Evolutionary conservation across 257 asterid genomes (phyloP).

Genomic region (Eustoma russellianum): DNA sequence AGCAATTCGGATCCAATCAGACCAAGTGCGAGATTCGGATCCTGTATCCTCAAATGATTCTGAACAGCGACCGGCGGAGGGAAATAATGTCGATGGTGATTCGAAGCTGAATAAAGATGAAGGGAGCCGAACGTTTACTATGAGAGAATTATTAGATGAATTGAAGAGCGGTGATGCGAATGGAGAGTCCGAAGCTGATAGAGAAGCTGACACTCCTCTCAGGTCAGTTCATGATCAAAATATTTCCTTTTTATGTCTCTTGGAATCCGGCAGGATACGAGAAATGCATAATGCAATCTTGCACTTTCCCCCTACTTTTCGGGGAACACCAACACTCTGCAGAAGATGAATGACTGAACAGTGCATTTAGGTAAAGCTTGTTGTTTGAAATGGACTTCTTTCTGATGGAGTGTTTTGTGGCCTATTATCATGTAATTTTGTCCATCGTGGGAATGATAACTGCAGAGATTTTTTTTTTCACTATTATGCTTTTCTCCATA

Average conservation of each 20-base stretch:
- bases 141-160: slow-evolving; percentile 87
- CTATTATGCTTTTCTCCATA: too few relatives aligned
- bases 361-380: too few relatives aligned
- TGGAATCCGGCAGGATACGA: too few relatives aligned
- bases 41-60: slow-evolving; percentile 8
- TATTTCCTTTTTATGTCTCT: too few relatives aligned
- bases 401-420: too few relatives aligned
- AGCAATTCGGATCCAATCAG: slow-evolving; percentile 22
- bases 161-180: slow-evolving; percentile 67
- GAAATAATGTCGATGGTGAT: slow-evolving; percentile 23
- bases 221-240: slow-evolving; percentile 31
- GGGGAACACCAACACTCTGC: too few relatives aligned
- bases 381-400: too few relatives aligned
- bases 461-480: too few relatives aligned
- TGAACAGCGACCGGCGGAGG: slow-evolving; percentile 21
- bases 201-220: slow-evolving; percentile 53
- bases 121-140: slow-evolving; percentile 79
- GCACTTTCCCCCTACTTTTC: neutral
- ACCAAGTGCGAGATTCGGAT: slow-evolving; percentile 6
- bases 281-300: slow-evolving; percentile 3
- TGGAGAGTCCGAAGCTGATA: slow-evolving; percentile 23
- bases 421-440: too few relatives aligned
- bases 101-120: slow-evolving; percentile 39
- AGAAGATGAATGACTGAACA: too few relatives aligned
- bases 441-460: too few relatives aligned